phyloP scores from a whole-genome alignment of 176 grass and related monocot species.

The Aegilops bicornis region DNA sequence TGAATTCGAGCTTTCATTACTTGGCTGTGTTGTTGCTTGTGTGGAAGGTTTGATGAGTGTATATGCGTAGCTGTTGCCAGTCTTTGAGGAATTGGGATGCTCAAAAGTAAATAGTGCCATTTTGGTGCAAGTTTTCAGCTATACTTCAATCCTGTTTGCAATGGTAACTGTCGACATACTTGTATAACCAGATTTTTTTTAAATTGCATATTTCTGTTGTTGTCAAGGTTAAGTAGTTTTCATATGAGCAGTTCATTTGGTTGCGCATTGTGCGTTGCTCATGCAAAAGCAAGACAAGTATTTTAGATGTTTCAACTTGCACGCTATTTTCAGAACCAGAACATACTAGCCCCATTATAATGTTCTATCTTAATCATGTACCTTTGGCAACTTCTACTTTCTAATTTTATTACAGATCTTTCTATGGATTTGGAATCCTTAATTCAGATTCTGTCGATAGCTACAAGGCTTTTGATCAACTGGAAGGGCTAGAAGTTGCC shows the following conservation, averaged over 20 bases:
- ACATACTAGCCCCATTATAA: not conserved
- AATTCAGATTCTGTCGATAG: slow-evolving; percentile 39
- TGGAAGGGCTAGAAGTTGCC: slow-evolving; percentile 84
- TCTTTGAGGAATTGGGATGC: not conserved
- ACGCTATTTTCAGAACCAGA: not conserved
- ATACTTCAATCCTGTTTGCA: not conserved
- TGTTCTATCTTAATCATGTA: not conserved
- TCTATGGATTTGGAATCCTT: slow-evolving; percentile 41
- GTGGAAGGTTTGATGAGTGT: not conserved
- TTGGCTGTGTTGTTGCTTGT: not conserved
- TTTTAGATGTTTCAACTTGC: not conserved
- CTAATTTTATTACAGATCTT: not conserved
- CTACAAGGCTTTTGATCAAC: slow-evolving; percentile 81
- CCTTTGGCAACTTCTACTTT: not conserved
- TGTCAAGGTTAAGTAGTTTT: slow-evolving; percentile 3
- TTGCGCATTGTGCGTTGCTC: not conserved
- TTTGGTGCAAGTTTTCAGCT: not conserved
- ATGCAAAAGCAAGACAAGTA: not conserved
- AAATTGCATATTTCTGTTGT: not conserved
- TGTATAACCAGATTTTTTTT: not conserved
- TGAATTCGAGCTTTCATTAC: not conserved
- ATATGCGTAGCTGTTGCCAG: not conserved
- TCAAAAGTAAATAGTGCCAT: not conserved
- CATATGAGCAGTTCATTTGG: not conserved
- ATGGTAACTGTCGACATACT: not conserved